Conservation (phyloP, 441 rosid genomes). For the Aquilaria agallochum region DNA sequence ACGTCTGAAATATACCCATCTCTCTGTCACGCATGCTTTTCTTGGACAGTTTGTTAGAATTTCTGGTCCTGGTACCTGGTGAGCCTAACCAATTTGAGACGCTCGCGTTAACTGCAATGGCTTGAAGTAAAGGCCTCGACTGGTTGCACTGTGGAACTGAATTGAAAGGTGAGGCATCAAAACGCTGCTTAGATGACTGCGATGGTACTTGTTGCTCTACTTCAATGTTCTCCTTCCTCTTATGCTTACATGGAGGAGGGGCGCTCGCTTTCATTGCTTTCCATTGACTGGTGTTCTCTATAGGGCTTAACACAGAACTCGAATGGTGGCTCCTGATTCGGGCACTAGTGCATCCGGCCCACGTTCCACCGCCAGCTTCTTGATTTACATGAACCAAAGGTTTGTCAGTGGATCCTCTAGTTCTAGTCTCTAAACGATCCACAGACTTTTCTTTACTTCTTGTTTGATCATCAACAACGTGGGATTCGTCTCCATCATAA, state of each 20-base stretch:
- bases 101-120: conserved; percentile 41
- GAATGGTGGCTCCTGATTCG: conserved; percentile 26
- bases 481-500: conserved; percentile 15
- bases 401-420: conserved; percentile 11
- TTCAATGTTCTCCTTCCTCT: conserved; percentile 38
- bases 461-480: conserved; percentile 29
- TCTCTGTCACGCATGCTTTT: conserved; percentile 18
- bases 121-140: conserved; percentile 28
- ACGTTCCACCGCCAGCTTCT: conserved; percentile 12
- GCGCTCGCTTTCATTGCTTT: conserved; percentile 53
- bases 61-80: conserved; percentile 13
- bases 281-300: conserved; percentile 57
- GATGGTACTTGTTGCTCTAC: conserved; percentile 11
- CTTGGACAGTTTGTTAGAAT: conserved; percentile 15
- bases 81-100: conserved; percentile 50
- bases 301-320: conserved; percentile 49
- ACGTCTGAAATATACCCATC: conserved; percentile 32
- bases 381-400: conserved; percentile 8
- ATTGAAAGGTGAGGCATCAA: conserved; percentile 5
- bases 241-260: conserved; percentile 16
- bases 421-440: conserved; percentile 7
- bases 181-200: conserved; percentile 8
- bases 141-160: conserved; percentile 20
- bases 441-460: conserved; percentile 23
- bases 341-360: conserved; percentile 19